Conservation (phyloP, 2,329 filamentous ascomycete genomes). For the Pochonia chlamydosporia region DNA sequence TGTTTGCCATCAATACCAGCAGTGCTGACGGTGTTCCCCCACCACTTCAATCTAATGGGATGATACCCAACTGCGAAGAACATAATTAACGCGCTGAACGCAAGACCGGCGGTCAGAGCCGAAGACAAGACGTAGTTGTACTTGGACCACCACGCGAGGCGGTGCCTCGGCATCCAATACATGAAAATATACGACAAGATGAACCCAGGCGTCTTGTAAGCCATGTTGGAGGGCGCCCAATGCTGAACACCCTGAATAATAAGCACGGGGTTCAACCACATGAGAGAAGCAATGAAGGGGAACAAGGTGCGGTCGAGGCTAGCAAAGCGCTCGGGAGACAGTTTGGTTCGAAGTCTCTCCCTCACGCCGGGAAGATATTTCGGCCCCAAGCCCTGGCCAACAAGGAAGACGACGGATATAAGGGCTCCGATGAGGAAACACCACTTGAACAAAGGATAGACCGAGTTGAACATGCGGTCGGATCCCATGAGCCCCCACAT, state of each 20-base stretch:
- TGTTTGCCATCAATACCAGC: slow-evolving; percentile 16
- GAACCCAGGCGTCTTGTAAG: slow-evolving; percentile 37
- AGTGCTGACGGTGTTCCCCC: slow-evolving; percentile 31
- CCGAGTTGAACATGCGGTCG: slow-evolving; percentile 33
- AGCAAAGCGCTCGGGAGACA: slow-evolving; percentile 25
- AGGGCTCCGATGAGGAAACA: slow-evolving; percentile 35
- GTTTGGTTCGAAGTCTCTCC: slow-evolving; percentile 19
- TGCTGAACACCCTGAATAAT: slow-evolving; percentile 36
- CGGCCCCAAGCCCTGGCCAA: slow-evolving; percentile 11
- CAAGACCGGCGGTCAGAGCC: slow-evolving; percentile 35
- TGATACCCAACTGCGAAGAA: slow-evolving; percentile 33
- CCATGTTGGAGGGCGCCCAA: slow-evolving; percentile 36
- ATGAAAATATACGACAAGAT: slow-evolving; percentile 36
- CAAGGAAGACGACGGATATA: slow-evolving; percentile 28
- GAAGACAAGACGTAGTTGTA: slow-evolving; percentile 41
- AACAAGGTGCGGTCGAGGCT: slow-evolving; percentile 31
- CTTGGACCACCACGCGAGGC: slow-evolving; percentile 38
- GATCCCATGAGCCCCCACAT: slow-evolving; percentile 49
- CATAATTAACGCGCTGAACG: slow-evolving; percentile 34
- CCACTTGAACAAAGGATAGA: slow-evolving; percentile 33
- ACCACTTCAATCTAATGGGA: slow-evolving; percentile 31
- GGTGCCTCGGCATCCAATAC: slow-evolving; percentile 27
- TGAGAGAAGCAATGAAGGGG: slow-evolving; percentile 29
- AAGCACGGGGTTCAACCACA: slow-evolving; percentile 35
- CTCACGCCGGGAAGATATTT: slow-evolving; percentile 23